Evolutionary conservation across 2,329 filamentous ascomycete species (phyloP), one percentile per base, ranked within the genome.

Genomic region (Phoma sp.): DNA sequence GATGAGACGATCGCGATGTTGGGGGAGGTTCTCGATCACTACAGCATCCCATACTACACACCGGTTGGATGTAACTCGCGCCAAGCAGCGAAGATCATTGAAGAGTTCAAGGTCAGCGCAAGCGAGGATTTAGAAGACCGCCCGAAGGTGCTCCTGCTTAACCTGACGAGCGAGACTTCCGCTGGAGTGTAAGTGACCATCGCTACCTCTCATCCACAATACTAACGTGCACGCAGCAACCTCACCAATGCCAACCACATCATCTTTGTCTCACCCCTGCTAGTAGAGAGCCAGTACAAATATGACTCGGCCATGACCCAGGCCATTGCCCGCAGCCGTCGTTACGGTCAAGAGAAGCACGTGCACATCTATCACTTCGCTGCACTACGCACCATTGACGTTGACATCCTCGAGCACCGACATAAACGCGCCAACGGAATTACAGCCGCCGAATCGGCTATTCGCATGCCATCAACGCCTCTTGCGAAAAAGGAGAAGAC

Each of bases 301-400:
- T 89, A 87, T 64, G 77, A 84, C 0, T 77, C 82, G 0, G 78
- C 80, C 0, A 88, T 88, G 82, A 81, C 78, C 0, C 87, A 90
- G 58, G 86, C 86, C 0, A 84, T 88, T 19, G 87, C 87, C 2
- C 81, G 87, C 33, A 79, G 81, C 8, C 78, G 81, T 6, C 79
- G 87, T 2, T 85, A 82, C 51, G 83, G 85, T 0, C 87, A 90
- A 64, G 71, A 73, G 33, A 84, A 81, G 62, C 68, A 70, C 1
- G 86, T 89, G 2, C 77, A 84, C 48, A 80, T 88, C 15, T 87
- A 87, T 65, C 81, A 94, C 2, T 87, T 98, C 19, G 88, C 96
- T 8, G 95, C 92, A 10, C 89, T 97, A 69, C 89, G 96, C 70
- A 81, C 79, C 1, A 78, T 81, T 35, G 79, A 81, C 33, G 75